phyloP scores from a whole-genome alignment of 352 stramenopile genomes.

The Paralagenidium karlingii region DNA sequence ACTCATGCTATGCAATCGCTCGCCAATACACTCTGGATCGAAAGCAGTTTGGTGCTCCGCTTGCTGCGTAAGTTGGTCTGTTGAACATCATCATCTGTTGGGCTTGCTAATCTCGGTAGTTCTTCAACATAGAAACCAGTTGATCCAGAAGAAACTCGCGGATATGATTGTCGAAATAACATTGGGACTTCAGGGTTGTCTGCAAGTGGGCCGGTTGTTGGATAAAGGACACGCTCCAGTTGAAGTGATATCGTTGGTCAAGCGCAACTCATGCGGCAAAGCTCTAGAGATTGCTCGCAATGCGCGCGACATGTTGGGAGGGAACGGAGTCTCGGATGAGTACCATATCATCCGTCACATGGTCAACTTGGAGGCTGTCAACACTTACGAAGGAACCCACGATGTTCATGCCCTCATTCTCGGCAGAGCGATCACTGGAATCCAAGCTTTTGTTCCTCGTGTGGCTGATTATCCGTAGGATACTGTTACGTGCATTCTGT shows the following conservation, averaged over 20 bases:
- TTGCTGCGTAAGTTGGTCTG: constrained; percentile 73
- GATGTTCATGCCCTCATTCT: constrained; percentile 98
- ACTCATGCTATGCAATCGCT: constrained; percentile 89
- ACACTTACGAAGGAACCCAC: constrained; percentile 99
- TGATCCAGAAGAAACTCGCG: constrained; percentile 97
- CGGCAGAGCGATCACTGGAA: constrained; percentile 92
- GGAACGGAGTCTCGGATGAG: constrained; percentile 97
- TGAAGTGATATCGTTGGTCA: constrained; percentile 93
- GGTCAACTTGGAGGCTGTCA: constrained; percentile 97
- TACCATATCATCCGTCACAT: constrained; percentile 98
- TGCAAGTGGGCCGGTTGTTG: constrained; percentile 87
- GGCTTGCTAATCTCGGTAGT: background rate
- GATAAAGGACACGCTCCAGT: constrained; percentile 67
- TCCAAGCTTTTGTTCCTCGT: constrained; percentile 89
- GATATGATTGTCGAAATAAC: constrained; percentile 96
- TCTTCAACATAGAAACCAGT: constrained; percentile 79
- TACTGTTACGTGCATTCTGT: background rate
- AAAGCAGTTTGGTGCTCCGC: constrained; percentile 91
- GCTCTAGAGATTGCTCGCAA: constrained; percentile 87
- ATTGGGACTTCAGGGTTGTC: constrained; percentile 84
- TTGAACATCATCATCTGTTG: too few species aligned
- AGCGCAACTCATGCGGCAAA: constrained; percentile 94
- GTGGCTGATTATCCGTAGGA: constrained; percentile 48
- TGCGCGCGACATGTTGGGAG: constrained; percentile 94
- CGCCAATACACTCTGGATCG: constrained; percentile 93